phyloP scores from a whole-genome alignment of 1,284 basidiomycete genomes.

The Apiotrichum porosum region DNA sequence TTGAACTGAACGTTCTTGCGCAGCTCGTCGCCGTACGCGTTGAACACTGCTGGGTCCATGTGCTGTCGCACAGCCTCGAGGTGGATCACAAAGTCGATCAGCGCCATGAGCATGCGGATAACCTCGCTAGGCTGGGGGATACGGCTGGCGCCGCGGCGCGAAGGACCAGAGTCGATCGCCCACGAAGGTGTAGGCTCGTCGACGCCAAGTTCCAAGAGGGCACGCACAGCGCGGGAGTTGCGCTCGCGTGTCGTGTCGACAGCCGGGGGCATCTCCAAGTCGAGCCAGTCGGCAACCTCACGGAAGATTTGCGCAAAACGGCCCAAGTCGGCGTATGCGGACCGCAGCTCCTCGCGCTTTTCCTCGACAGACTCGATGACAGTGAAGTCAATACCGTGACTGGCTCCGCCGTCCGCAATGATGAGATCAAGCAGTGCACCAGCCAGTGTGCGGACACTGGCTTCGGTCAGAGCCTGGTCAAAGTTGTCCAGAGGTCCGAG shows the following conservation, averaged over 20 bases:
- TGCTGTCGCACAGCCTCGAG: constrained; percentile 19
- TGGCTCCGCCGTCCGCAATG: constrained; percentile 5
- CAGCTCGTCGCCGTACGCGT: constrained; percentile 19
- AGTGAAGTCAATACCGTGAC: background rate
- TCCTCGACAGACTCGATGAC: constrained; percentile 2
- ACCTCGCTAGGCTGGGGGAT: constrained; percentile 33
- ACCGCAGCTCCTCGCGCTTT: constrained; percentile 37
- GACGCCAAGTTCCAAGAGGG: constrained; percentile 28
- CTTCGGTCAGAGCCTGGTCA: constrained; percentile 38
- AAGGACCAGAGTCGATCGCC: constrained; percentile 25
- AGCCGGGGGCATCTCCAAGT: constrained; percentile 18
- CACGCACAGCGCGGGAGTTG: constrained; percentile 26
- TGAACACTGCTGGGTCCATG: constrained; percentile 17
- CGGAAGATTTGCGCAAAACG: constrained; percentile 33
- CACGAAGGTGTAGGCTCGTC: constrained; percentile 26
- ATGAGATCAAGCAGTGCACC: constrained; percentile 37
- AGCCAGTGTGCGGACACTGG: constrained; percentile 32
- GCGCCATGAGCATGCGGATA: constrained; percentile 38
- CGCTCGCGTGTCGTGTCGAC: constrained; percentile 9
- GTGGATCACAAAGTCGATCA: constrained; percentile 26
- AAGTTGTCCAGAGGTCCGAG: constrained; percentile 41
- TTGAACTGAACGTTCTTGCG: constrained; percentile 1
- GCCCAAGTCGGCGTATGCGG: constrained; percentile 37
- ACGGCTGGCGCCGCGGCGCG: constrained; percentile 30
- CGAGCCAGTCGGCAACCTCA: constrained; percentile 17